These are phyloP conservation scores for Pyrenochaeta sp. DNA, from an alignment of 2,329 filamentous ascomycete species.

Conservation along the genomic window DNA sequence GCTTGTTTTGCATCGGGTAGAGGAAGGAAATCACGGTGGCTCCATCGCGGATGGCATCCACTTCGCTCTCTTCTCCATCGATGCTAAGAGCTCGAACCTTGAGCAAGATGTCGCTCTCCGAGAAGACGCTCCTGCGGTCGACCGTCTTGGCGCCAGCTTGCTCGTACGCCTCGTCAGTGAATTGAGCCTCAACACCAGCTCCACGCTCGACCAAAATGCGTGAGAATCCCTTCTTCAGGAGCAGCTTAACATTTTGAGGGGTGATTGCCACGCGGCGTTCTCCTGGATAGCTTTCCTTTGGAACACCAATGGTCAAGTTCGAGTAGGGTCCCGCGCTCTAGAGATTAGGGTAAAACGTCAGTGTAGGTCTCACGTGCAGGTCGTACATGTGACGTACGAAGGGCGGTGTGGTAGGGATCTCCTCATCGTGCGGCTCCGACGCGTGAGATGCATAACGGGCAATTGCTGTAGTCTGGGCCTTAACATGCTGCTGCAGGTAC, in stretches of 20 bases:
- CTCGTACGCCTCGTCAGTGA: slow-evolving; percentile 79
- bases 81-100: slow-evolving; percentile 81
- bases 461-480: slow-evolving; percentile 28
- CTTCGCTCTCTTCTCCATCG: slow-evolving; percentile 68
- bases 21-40: slow-evolving; percentile 84
- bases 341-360: neutral
- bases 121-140: slow-evolving; percentile 74
- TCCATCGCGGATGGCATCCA: slow-evolving; percentile 71
- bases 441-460: slow-evolving; percentile 45
- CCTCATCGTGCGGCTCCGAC: slow-evolving; percentile 46
- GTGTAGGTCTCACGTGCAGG: neutral
- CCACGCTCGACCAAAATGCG: slow-evolving; percentile 81
- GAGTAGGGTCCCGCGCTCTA: slow-evolving; percentile 66
- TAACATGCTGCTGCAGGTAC: slow-evolving; percentile 40
- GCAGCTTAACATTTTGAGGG: slow-evolving; percentile 80
- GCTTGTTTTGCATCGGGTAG: slow-evolving; percentile 81
- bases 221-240: slow-evolving; percentile 86
- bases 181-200: slow-evolving; percentile 80
- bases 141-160: slow-evolving; percentile 81
- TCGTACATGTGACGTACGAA: slow-evolving; percentile 19
- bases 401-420: slow-evolving; percentile 44
- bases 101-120: slow-evolving; percentile 78
- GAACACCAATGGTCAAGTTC: slow-evolving; percentile 78
- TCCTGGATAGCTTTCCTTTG: slow-evolving; percentile 77
- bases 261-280: slow-evolving; percentile 87